Base-by-base conservation (phyloP, 768 basidiomycete species). In the Ephemerocybe angulata region DNA sequence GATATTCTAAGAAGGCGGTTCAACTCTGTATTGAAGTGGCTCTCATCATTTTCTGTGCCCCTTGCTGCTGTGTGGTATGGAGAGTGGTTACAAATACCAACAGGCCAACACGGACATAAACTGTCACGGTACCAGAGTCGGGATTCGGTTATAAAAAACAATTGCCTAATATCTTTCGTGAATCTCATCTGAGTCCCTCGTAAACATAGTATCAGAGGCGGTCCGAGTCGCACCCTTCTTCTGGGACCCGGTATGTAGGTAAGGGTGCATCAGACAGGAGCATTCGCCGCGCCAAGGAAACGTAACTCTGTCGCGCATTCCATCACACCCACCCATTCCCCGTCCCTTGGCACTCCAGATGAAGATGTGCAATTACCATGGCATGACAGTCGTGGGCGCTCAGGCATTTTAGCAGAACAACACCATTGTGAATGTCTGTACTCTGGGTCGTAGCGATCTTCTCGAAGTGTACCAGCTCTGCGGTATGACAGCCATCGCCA, bases 161-260 rank as follows among this genome's bases (percentile, higher is more conserved):
- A n/a, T n/a, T n/a, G n/a, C n/a, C n/a, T n/a, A n/a, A 60, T 62
- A 49, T 57, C 64, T 68, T 66, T 5, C 80, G 80, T 46, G 82
- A 80, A n/a, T 43, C 75, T 77, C 33, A 72, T 66, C 4, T 73
- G 74, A 5, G 75, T 74, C 31, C 71, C 63, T 42, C 70, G 62
- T 65, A 80, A 79, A 60, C 75, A 76, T 65, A 17, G 33, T 8
- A 35, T 35, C 33, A 35, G 33, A 17, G 8, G 8, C 17, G 8
- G n/a, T n/a, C n/a, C n/a, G n/a, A n/a, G 33, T 8, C 33, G 33
- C 17, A 8, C 33, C 33, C 33, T 35, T 35, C 33, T 35, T 8
- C 33, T 35, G 33, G 33, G 17, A 35, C 33, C 33, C 33, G 17
- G 33, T 8, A 35, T 8, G 8, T 35, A 35, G 33, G 33, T 35